These are phyloP conservation scores for Chalciporus sphaerocephalus DNA, from an alignment of 768 basidiomycete genomes.

Conservation along the genomic window DNA sequence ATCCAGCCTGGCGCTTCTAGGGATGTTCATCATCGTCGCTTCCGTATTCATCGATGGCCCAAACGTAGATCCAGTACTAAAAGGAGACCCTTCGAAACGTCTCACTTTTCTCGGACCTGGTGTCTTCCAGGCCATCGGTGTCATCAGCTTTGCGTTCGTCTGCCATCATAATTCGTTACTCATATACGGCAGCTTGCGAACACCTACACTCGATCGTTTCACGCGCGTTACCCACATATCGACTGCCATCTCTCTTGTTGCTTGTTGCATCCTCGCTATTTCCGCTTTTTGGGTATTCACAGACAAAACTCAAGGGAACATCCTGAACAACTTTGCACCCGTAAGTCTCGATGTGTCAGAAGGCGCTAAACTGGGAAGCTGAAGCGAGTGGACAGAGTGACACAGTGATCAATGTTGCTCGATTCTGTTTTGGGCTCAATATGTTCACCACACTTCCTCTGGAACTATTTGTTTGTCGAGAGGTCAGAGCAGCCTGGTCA, in stretches of 20 bases:
- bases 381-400: slow-evolving; percentile 50
- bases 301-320: slow-evolving; percentile 90
- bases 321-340: slow-evolving; percentile 88
- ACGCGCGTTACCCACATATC: slow-evolving; percentile 90
- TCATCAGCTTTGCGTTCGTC: slow-evolving; percentile 95
- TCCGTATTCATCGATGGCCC: slow-evolving; percentile 83
- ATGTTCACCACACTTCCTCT: slow-evolving; percentile 98
- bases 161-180: slow-evolving; percentile 97
- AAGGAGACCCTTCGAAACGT: slow-evolving; percentile 70
- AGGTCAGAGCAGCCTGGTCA: slow-evolving; percentile 44
- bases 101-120: slow-evolving; percentile 76
- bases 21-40: slow-evolving; percentile 91
- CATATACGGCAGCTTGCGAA: slow-evolving; percentile 90
- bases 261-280: slow-evolving; percentile 81
- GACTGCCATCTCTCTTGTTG: slow-evolving; percentile 75
- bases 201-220: slow-evolving; percentile 93
- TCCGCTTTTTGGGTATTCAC: slow-evolving; percentile 89
- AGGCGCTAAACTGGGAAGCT: slow-evolving; percentile 2
- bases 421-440: slow-evolving; percentile 90
- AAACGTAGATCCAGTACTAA: slow-evolving; percentile 64
- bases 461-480: slow-evolving; percentile 95
- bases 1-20: slow-evolving; percentile 82
- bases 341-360: slow-evolving; percentile 35
- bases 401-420: slow-evolving; percentile 89
- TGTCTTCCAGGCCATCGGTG: slow-evolving; percentile 92